A percentile compares a stretch with the other conserved stretches of the same genome.
Evolutionary conservation across 371 early-diverging fungal genomes (phyloP).

Genomic region (Lichtheimia corymbifera): DNA sequence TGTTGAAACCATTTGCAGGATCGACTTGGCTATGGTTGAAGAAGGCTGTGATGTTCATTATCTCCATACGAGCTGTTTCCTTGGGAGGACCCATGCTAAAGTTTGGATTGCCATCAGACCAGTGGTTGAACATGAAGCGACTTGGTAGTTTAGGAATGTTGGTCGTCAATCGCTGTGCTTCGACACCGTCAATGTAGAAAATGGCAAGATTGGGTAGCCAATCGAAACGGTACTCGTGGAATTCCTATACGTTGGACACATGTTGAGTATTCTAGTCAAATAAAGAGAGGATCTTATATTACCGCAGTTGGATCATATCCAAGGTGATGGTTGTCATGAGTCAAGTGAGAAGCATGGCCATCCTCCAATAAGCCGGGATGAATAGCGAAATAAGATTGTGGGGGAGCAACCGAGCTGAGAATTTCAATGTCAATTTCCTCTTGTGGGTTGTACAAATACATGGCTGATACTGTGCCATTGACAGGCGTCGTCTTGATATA

Average conservation of each 20-base stretch:
- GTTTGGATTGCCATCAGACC: constrained; percentile 39
- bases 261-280: not conserved
- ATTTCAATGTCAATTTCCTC: constrained; percentile 37
- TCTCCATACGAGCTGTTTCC: constrained; percentile 15
- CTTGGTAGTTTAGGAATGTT: constrained; percentile 30
- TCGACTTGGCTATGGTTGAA: constrained; percentile 19
- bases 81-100: constrained; percentile 34
- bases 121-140: constrained; percentile 31
- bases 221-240: constrained; percentile 38
- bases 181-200: constrained; percentile 30
- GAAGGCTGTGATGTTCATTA: constrained; percentile 22
- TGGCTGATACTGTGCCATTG: constrained; percentile 29
- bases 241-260: constrained; percentile 12
- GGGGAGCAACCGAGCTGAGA: constrained; percentile 22
- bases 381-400: constrained; percentile 33
- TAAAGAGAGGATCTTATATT: not conserved
- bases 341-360: constrained; percentile 25
- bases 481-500: constrained; percentile 21
- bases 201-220: constrained; percentile 26
- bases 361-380: constrained; percentile 29
- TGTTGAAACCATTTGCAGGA: constrained; percentile 2
- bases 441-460: constrained; percentile 25
- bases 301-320: constrained; percentile 25
- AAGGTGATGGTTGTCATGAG: constrained; percentile 24
- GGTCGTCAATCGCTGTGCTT: constrained; percentile 17